Evolutionary conservation across 2,329 filamentous ascomycete species (phyloP), one percentile per base, ranked within the genome.

Genomic region (Apiospora koreana): DNA sequence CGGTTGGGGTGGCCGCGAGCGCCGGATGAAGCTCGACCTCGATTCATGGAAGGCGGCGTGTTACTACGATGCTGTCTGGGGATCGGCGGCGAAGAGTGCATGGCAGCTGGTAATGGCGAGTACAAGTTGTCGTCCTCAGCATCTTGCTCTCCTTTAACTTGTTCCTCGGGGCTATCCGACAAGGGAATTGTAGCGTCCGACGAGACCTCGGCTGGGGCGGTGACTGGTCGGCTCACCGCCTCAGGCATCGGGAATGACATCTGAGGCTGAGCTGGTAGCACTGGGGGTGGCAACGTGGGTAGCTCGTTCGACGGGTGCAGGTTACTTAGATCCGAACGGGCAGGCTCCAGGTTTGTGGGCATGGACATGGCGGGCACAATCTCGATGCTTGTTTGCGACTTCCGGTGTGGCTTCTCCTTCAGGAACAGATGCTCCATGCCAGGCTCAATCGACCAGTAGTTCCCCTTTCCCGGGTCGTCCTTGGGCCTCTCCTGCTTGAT

Each of bases 381-480:
- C 80, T 88, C 90, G 73, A 83, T 87, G 74, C 82, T 86, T 71
- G 82, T 86, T 69, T 82, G 84, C 69, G 83, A 81, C 78, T 91
- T 91, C 73, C 91, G 87, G 25, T 86, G 81, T 7, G 91, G 87
- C 85, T 95, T 97, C 79, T 97, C 93, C 81, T 95, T 96, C 81
- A 97, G 87, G 80, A 97, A 98, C 74, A 94, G 91, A 72, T 90
- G 88, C 83, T 98, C 96, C 83, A 93, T 94, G 23, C 95, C 95
- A n/a, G 91, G 87, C 77, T 95, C 91, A 77, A 99, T 97, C 58
- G 91, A 90, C 96, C 96, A 98, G 83, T 98, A 98, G 81, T 97
- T 95, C 58, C 96, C 96, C 82, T 98, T 98, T 76, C 96, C 96
- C 3, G 95, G 95, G 77, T 98, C 96, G 79, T 98, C 95, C 85